phyloP scores from a whole-genome alignment of 2,329 filamentous ascomycete genomes.

The Acrocalymma vagum region DNA sequence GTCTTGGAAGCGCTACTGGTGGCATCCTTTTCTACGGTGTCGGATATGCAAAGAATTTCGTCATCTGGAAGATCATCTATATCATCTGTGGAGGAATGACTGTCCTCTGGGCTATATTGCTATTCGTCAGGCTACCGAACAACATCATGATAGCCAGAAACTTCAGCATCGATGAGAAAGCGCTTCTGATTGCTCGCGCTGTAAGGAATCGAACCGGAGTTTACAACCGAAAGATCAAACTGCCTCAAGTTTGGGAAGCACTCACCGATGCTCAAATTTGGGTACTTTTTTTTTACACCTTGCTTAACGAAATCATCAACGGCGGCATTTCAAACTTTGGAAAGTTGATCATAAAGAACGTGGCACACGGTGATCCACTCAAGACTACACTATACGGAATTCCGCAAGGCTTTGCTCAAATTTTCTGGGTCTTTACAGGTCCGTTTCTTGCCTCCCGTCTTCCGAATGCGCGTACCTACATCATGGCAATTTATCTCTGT shows the following conservation, averaged over 20 bases:
- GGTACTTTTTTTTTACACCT: slow-evolving; percentile 54
- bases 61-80: slow-evolving; percentile 56
- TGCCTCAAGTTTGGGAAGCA: slow-evolving; percentile 59
- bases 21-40: slow-evolving; percentile 50
- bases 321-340: slow-evolving; percentile 65
- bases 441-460: slow-evolving; percentile 62
- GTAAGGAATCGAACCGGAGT: slow-evolving; percentile 50
- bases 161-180: slow-evolving; percentile 55
- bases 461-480: slow-evolving; percentile 59
- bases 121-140: slow-evolving; percentile 52
- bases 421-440: slow-evolving; percentile 63
- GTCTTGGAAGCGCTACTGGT: slow-evolving; percentile 27
- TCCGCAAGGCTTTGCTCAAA: slow-evolving; percentile 63
- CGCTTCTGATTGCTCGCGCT: slow-evolving; percentile 51
- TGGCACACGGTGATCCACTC: slow-evolving; percentile 52
- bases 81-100: slow-evolving; percentile 56
- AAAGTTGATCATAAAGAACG: slow-evolving; percentile 63
- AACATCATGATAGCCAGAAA: slow-evolving; percentile 52
- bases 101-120: slow-evolving; percentile 54
- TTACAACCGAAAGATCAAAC: slow-evolving; percentile 58
- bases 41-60: slow-evolving; percentile 52
- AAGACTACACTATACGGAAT: slow-evolving; percentile 63
- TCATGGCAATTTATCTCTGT: slow-evolving; percentile 62
- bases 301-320: slow-evolving; percentile 64
- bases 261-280: slow-evolving; percentile 55